Evolutionary conservation across 2,329 filamentous ascomycete species (phyloP).

Genomic region (Sporothrix protearum): DNA sequence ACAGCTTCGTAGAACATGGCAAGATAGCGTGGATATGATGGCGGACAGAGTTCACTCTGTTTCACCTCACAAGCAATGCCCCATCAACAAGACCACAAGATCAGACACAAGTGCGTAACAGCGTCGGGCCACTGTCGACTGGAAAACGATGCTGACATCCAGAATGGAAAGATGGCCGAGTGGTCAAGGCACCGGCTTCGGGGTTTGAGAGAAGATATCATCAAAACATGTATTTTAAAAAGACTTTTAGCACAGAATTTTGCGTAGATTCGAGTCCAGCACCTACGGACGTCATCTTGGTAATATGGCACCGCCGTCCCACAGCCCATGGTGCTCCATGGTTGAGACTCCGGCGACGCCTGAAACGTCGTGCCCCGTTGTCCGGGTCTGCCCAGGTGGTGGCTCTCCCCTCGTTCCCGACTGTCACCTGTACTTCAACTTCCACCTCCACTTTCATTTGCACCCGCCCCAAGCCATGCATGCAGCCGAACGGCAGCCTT

Average conservation of each 20-base stretch:
- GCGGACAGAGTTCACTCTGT: neutral
- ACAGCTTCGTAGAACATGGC: neutral
- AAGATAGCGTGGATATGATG: neutral
- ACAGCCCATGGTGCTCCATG: neutral
- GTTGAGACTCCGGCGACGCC: neutral
- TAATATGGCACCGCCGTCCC: neutral
- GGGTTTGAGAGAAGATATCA: neutral
- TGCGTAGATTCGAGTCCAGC: neutral
- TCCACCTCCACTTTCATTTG: neutral
- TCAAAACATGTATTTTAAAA: neutral
- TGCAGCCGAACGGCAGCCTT: constrained; percentile 41
- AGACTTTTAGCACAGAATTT: constrained; percentile 1
- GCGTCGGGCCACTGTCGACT: neutral
- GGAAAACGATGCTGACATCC: neutral
- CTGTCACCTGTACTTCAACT: neutral
- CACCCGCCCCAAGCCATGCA: constrained; percentile 39
- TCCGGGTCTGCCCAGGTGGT: neutral
- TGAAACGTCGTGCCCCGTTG: neutral
- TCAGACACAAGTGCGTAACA: too few species aligned
- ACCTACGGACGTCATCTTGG: neutral
- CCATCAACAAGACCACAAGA: neutral
- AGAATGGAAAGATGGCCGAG: constrained; percentile 13
- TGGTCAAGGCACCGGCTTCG: constrained; percentile 12
- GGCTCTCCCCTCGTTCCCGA: neutral
- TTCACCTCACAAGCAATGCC: neutral